These are phyloP conservation scores for Lavandula angustifolia DNA, from an alignment of 257 asterid species.

Conservation along the genomic window DNA sequence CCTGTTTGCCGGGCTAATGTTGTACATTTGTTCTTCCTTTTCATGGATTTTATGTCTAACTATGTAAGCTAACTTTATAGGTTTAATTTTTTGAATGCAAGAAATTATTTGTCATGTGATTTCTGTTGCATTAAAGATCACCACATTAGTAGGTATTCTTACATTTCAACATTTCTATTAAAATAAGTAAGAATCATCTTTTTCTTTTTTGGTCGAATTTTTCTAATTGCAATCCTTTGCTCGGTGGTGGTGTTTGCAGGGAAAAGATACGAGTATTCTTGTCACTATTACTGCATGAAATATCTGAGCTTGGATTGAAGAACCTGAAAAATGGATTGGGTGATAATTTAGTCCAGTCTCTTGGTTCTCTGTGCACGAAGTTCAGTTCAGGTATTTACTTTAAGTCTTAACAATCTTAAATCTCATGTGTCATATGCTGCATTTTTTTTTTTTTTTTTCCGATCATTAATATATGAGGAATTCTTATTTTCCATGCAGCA, in stretches of 20 bases:
- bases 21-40: neutral
- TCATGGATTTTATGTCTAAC: neutral
- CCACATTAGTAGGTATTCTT: neutral
- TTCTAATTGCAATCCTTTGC: constrained; percentile 15
- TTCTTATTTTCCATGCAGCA: constrained; percentile 49
- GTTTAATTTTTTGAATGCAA: neutral
- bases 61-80: neutral
- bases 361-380: constrained; percentile 45
- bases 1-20: constrained; percentile 6
- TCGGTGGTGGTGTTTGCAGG: constrained; percentile 50
- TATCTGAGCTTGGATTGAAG: constrained; percentile 46
- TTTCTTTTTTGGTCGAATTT: neutral
- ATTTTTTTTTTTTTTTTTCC: constrained; percentile 1
- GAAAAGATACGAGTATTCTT: constrained; percentile 71
- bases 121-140: neutral
- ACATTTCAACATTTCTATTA: neutral
- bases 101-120: neutral
- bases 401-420: constrained; percentile 1
- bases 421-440: constrained; percentile 6
- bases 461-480: constrained; percentile 2
- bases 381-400: constrained; percentile 53
- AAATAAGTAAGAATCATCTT: neutral
- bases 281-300: constrained; percentile 56
- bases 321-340: constrained; percentile 35
- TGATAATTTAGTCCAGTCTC: constrained; percentile 39